Base-by-base conservation (phyloP, 257 asterid genomes). In the Nyctanthes arbortristis region DNA sequence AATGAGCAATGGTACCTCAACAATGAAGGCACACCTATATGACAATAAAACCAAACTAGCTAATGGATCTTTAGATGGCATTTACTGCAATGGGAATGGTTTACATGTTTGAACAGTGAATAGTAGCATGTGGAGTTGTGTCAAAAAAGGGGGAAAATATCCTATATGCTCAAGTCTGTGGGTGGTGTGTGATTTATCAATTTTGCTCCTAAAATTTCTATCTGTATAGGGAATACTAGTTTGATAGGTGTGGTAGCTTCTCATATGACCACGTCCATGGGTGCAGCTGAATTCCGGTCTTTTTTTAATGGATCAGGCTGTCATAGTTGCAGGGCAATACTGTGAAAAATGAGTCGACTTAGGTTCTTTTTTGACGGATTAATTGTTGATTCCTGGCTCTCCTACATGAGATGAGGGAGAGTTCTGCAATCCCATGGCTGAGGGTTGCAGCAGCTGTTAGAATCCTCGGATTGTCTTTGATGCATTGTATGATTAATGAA, bases 61-160 rank as follows among this genome's bases (percentile, higher is more conserved):
- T 13, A 89, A 87, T 56, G 93, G 90, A 61, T 69, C 91, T 28
- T 69, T 87, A 33, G 89, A 73, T 65, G 89, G 84, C 36, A 75
- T 85, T 67, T 83, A 78, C 75, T 30, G 80, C 81, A 85, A 85
- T 25, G 92, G 95, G 68, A 81, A 88, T 69, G 95, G 95, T 36
- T 76, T 85, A 66, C 95, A 82, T 75, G 91, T 66, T 76, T 85
- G 83, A 81, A 29, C 3, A 67, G 57, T 20, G 31, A 52, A 30
- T 55, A 49, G 65, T 35, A 36, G 24, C 24, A 11, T 37, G 27
- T 34, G 22, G 61, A 24, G 36, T 36, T 31, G 32, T 39, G 67
- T 52, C 5, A 16, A 22, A 52, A 45, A 47, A 20, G n/a, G n/a
- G n/a, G n/a, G n/a, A 49, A 7, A 1, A 49, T 10, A 36, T 7